A percentile compares a stretch with the other conserved stretches of the same genome.
Conservation (phyloP, 2,329 filamentous ascomycete genomes). For the Orbilia brochopaga region DNA sequence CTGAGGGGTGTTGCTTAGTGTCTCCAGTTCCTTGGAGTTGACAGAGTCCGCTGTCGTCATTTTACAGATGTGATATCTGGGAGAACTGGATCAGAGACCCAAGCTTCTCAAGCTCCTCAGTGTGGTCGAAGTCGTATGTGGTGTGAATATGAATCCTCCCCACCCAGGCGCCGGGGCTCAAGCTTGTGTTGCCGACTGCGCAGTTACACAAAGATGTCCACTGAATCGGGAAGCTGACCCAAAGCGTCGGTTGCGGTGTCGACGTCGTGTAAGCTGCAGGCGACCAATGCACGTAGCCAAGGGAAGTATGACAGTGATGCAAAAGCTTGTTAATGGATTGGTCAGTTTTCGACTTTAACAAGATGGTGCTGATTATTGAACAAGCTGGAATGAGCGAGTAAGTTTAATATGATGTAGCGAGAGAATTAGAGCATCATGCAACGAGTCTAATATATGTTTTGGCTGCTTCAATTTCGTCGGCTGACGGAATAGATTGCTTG, state of each 20-base stretch:
- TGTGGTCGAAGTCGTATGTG: too few species aligned
- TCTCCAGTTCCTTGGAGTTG: slow-evolving; percentile 41
- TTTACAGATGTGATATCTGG: neutral
- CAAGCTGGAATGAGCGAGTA: neutral
- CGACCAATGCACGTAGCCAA: neutral
- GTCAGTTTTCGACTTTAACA: slow-evolving; percentile 5
- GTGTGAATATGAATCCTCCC: slow-evolving; percentile 4
- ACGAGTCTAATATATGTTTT: neutral
- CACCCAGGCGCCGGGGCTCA: too few species aligned
- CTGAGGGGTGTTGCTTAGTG: slow-evolving; percentile 32
- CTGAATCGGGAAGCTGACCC: neutral
- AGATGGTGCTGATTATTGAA: neutral
- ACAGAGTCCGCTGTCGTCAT: slow-evolving; percentile 37
- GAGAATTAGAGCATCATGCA: neutral
- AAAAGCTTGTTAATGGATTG: neutral
- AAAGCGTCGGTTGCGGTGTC: too few species aligned
- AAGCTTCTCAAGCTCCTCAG: too few species aligned
- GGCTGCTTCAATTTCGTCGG: neutral
- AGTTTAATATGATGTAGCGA: neutral
- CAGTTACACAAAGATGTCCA: too few species aligned
- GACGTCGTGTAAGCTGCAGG: too few species aligned
- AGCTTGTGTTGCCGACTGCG: too few species aligned
- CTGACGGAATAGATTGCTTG: neutral
- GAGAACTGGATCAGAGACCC: too few species aligned
- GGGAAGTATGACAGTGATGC: neutral